Base-by-base conservation (phyloP, 2,329 filamentous ascomycete species). In the Xylaria sp. region DNA sequence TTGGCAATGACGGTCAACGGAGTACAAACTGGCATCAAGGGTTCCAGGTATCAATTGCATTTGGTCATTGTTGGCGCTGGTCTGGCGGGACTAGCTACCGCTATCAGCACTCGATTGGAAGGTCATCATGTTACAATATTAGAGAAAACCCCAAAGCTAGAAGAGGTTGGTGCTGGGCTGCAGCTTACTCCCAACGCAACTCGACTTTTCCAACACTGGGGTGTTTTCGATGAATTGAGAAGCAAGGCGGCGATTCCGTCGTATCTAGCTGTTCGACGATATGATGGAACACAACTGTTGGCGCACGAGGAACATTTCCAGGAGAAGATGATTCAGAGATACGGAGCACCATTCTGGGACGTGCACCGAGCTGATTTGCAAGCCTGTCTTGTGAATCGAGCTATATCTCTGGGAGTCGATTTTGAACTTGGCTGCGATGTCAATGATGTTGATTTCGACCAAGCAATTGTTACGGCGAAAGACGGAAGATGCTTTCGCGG, bases 321-420 rank as follows among this genome's bases (percentile, higher is more conserved):
- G 26, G 61, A 71, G 56, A 69, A 70, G 40, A 70, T 74, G 44
- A 59, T 68, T 4, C 58, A 71, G 17, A 59, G 62, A 26, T 72
- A 71, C 15, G 66, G 57, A 6, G 69, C 71, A 31, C 83, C 83
- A 0, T 83, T 84, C 68, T 81, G 82, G 71, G 82, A 85, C 61
- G 77, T 85, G n/a, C 84, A 86, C 74, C 81, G 85, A 26, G 83
- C 68, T 26, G 71, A 72, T 49, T 57, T 74, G 20, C 72, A 74
- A 33, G 62, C 69, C 17, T 54, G 62, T 7, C 42, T 74, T 28
- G 68, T 72, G 42, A 57, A 57, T 31, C 72, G 72, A 6, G 71
- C 72, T 6, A 44, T 51, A n/a, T 67, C 68, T 23, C 62, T 73
- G 3, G 71, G 71, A 1, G 71, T 72, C 4, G 63, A 63, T 7